Base-by-base conservation (phyloP, 1,284 basidiomycete genomes). In the Takashimella tepidaria region DNA sequence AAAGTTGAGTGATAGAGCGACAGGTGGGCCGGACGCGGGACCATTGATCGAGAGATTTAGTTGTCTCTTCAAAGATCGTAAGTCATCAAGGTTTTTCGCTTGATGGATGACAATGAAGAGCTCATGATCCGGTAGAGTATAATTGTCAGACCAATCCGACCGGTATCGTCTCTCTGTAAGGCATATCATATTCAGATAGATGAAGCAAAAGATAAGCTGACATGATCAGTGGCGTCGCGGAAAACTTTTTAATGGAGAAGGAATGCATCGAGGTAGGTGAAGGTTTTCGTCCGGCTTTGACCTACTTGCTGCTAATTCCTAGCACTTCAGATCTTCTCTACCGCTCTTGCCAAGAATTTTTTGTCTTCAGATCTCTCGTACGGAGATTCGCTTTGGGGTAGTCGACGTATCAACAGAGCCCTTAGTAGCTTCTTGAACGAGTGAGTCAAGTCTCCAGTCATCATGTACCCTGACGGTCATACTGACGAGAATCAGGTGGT, bases 211-310 rank as follows among this genome's bases (percentile, higher is more conserved):
- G 11, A 16, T 3, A 3, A 37, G 43, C 56, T 55, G 45, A 61
- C 44, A 5, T n/a, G n/a, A 8, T 20, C 54, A 65, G 63, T 13
- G 76, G 76, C n/a, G 74, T 77, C 1, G 76, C 76, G 1, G 76
- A 77, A 60, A 77, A 78, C 61, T 73, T 73, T 43, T 56, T 75
- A 46, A 72, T 74, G 62, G 66, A 73, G 56, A 60, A 67, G 22
- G 69, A 73, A 56, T 73, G 69, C 55, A 42, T 69, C 47, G 64
- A 70, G 50, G 66, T 69, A 41, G 45, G 62, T 57, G 8, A n/a
- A 13, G 20, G 11, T 8, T 45, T 19, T 19, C 19, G 21, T 5
- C 20, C n/a, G 19, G 12, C 48, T 21, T 19, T 51, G 22, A 27
- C 43, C 43, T 19, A 56, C 16, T 43, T 37, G n/a, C 0, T 31